A percentile compares a stretch with the other conserved stretches of the same genome.
Conservation (phyloP, 208 protist genomes). For the Dictyostelium gargantuum region DNA sequence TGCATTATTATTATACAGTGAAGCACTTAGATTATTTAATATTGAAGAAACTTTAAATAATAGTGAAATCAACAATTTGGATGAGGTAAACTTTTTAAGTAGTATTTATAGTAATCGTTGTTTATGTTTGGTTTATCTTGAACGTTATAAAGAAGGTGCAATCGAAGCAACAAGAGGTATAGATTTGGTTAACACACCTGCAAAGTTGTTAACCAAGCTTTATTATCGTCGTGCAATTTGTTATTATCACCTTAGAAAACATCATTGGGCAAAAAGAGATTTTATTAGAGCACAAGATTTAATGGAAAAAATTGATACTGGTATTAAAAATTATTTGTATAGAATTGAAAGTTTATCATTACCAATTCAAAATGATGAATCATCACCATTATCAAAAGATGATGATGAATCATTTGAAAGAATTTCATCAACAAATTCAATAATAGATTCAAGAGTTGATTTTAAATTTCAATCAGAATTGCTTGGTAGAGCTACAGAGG, state of each 20-base stretch:
- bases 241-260: background rate
- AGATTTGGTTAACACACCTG: background rate
- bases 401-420: background rate
- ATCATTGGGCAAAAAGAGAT: background rate
- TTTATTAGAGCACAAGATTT: slow-evolving; percentile 6
- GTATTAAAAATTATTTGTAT: slow-evolving; percentile 18
- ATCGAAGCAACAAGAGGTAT: slow-evolving; percentile 18
- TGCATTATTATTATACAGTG: slow-evolving; percentile 18
- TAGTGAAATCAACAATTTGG: no score
- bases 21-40: slow-evolving; percentile 14
- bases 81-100: background rate
- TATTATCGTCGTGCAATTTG: slow-evolving; percentile 53
- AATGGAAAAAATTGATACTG: background rate
- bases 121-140: slow-evolving; percentile 44
- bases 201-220: background rate
- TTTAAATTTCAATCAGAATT: background rate
- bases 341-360: slow-evolving; percentile 21
- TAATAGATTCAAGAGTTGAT: slow-evolving; percentile 1
- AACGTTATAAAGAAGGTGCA: slow-evolving; percentile 43
- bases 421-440: background rate
- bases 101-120: slow-evolving; percentile 32
- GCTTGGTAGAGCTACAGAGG: background rate
- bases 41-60: background rate
- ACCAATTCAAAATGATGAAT: background rate
- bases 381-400: background rate